Percentiles rank a stretch among this genome's conserved stretches.
Conservation (phyloP, 148 eudicot genomes). For the Fallopia convolvulus region DNA sequence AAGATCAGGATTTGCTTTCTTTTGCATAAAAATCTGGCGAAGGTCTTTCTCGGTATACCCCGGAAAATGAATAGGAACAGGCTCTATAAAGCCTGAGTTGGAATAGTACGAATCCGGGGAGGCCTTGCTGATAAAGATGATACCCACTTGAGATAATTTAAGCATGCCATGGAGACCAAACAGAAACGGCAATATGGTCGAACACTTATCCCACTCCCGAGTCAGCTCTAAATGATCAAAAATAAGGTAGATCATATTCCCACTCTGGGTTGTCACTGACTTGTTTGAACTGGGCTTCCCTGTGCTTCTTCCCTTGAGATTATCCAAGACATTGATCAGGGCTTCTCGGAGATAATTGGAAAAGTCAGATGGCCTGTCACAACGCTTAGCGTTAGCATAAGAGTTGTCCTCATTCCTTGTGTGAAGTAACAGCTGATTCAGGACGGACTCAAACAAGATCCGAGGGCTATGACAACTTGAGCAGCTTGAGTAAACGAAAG, state of each 20-base stretch:
- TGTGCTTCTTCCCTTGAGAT: constrained; percentile 33
- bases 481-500: constrained; percentile 78
- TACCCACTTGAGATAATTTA: constrained; percentile 68
- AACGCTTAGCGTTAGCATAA: constrained; percentile 67
- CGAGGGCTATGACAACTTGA: constrained; percentile 70
- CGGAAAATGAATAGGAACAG: constrained; percentile 68
- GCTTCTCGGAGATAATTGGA: constrained; percentile 59
- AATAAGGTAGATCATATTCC: constrained; percentile 73
- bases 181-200: constrained; percentile 54
- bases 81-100: constrained; percentile 72
- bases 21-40: constrained; percentile 61
- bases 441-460: constrained; percentile 70
- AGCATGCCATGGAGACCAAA: constrained; percentile 59
- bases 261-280: constrained; percentile 27
- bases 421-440: constrained; percentile 76
- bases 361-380: constrained; percentile 85
- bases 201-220: constrained; percentile 85
- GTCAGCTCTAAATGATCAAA: constrained; percentile 70
- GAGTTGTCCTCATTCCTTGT: constrained; percentile 46
- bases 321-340: constrained; percentile 39
- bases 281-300: constrained; percentile 38
- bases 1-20: constrained; percentile 47
- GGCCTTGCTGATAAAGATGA: constrained; percentile 66
- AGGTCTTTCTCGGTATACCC: constrained; percentile 73
- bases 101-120: constrained; percentile 76